Base-by-base conservation (phyloP, 257 asterid genomes). In the Orobanche coerulescens region DNA sequence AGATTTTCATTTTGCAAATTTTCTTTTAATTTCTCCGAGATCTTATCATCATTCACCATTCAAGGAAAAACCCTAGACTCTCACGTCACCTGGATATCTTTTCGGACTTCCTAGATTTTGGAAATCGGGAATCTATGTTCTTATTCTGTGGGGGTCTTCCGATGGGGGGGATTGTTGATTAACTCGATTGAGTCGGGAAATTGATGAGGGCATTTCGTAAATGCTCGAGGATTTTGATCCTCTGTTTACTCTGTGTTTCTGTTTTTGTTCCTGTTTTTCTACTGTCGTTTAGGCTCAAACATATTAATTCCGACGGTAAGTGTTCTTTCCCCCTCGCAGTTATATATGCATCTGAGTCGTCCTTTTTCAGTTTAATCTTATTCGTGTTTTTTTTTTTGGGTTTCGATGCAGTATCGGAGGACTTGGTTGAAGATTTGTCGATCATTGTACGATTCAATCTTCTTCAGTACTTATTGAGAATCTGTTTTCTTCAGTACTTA, bases 201-300 rank as follows among this genome's bases (percentile, higher is more conserved):
- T 63, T 78, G 82, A 93, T 86, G 97, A 86, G 66, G 94, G 72
- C 64, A 71, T 74, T 73, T 72, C 87, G 81, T 37, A 78, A 71
- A 59, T 71, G 83, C 74, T 74, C 85, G 91, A 86, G 97, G 95
- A 84, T 82, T 69, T 77, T 74, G 74, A 83, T 93, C 97, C 95
- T 93, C 91, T 82, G 74, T 65, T 74, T 89, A 68, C 91, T 93
- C 36, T 71, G 74, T 56, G 73, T 84, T 63, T 85, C 87, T 23
- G 88, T 88, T 33, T 61, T 79, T 19, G 67, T 81, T 66, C 95
- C 95, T 13, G 36, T 86, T 48, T 75, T 82, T 62, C 60, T 93
- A 43, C 84, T 86, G 48, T 82, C 95, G 15, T 52, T 63, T 46
- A 76, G 83, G 67, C 91, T 84, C 77, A 84, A 80, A 63, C 80